These are phyloP conservation scores for Vinca major DNA, from an alignment of 305 asterid species.

Conservation along the genomic window DNA sequence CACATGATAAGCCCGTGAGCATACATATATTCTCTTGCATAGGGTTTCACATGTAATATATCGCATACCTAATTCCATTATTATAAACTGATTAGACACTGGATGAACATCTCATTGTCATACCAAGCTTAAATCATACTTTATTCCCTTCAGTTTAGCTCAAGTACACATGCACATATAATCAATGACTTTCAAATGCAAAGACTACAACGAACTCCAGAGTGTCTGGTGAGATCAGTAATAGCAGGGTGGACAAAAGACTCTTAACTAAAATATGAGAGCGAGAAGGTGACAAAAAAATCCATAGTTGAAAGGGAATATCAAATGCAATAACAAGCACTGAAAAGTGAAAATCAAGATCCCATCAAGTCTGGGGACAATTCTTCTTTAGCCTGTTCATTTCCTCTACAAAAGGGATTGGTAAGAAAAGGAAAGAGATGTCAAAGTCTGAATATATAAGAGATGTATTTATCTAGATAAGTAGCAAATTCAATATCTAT, in stretches of 20 bases:
- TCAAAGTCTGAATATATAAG: not conserved
- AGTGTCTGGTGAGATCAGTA: not conserved
- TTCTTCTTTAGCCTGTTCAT: not conserved
- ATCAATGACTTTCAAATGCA: not conserved
- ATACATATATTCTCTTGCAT: not conserved
- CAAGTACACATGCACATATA: not conserved
- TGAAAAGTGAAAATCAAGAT: not conserved
- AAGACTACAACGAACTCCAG: not conserved
- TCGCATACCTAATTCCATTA: not conserved
- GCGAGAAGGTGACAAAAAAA: not conserved
- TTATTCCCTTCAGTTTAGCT: not conserved
- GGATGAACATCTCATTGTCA: not conserved
- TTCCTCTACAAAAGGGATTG: not conserved
- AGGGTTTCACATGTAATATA: not conserved
- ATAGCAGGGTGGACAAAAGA: not conserved
- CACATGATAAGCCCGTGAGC: not conserved
- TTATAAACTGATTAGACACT: not conserved
- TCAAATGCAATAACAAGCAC: not conserved
- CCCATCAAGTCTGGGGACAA: not conserved
- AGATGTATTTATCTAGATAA: not conserved
- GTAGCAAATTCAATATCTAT: not conserved
- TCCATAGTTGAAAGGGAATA: not conserved
- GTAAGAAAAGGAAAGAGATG: no score
- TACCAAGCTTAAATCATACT: not conserved
- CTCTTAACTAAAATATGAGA: not conserved